phyloP scores from a whole-genome alignment of 2,329 filamentous ascomycete genomes.

The Coniochaeta hoffmannii region DNA sequence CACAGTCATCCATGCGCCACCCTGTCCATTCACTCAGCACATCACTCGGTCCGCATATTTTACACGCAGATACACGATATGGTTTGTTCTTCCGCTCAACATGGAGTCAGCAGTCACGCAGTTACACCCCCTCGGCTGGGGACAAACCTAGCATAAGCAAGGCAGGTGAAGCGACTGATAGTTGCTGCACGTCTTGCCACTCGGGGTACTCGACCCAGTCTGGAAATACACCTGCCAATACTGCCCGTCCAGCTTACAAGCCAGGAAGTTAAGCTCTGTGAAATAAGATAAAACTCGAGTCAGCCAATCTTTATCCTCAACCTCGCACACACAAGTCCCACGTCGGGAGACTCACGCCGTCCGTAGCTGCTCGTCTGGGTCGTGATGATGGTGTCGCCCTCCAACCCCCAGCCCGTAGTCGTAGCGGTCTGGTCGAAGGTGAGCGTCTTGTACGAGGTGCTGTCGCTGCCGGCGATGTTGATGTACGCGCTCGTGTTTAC shows the following conservation, averaged over 20 bases:
- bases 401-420: constrained; percentile 43
- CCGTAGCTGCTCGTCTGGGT: constrained; percentile 33
- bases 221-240: constrained; percentile 47
- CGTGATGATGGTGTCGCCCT: constrained; percentile 37
- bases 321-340: neutral
- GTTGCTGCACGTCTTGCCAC: constrained; percentile 42
- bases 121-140: no score
- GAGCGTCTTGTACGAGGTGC: constrained; percentile 44
- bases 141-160: constrained; percentile 31
- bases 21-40: no score
- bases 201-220: constrained; percentile 41
- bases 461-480: constrained; percentile 33
- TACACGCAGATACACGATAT: no score
- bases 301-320: neutral
- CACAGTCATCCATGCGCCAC: no score
- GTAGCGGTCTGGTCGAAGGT: constrained; percentile 31
- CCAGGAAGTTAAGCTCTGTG: constrained; percentile 43
- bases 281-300: no score
- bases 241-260: constrained; percentile 31
- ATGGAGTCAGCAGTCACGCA: no score
- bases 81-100: no score
- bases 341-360: constrained; percentile 22
- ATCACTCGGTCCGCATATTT: no score
- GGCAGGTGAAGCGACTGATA: constrained; percentile 48
- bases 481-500: constrained; percentile 39